Evolutionary conservation across 345 rosid species (phyloP), one percentile per base, ranked within the genome.

Genomic region (Angophora floribunda): DNA sequence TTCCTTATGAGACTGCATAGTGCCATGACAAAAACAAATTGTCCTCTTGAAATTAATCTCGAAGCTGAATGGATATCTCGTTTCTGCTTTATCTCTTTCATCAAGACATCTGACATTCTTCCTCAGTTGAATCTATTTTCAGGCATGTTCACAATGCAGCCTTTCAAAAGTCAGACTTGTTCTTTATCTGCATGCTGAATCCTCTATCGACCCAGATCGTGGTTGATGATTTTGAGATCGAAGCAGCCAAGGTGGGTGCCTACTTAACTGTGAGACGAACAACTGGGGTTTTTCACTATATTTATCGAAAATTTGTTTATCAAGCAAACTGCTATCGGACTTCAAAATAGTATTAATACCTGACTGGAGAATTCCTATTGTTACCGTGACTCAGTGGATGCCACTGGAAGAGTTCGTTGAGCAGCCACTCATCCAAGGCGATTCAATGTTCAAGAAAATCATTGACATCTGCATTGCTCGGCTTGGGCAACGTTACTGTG

Each of bases 81-180:
- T 75, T 36, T 75, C 82, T 3, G 15, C 45, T 85, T 26, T 0
- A 13, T 52, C 53, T 85, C 0, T n/a, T 26, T 24, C 16, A 30
- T 19, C 61, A 1, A 85, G 87, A 55, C 13, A 19, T 75, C 59
- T 32, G 61, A 51, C 89, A 13, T 86, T 59, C 41, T 47, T 22
- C 11, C 8, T 87, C 14, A 4, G 45, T 55, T 47, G 52, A 41
- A 9, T 6, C 52, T 85, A 87, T 87, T 91, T 92, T 88, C 94
- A 98, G 99, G 93, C 99, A 98, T 91, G 98, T 95, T 47, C 99
- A 97, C 90, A 93, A 96, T 80, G 92, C 94, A 87, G 98, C 98
- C 2, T 97, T 97, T 90, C 94, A 96, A 84, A 97, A 97, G 91
- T 96, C 99, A 28, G 99, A 97, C 92, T 86, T 97, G 91, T 96